Conservation (phyloP, 2,329 filamentous ascomycete genomes). For the Samsoniella hepiali region DNA sequence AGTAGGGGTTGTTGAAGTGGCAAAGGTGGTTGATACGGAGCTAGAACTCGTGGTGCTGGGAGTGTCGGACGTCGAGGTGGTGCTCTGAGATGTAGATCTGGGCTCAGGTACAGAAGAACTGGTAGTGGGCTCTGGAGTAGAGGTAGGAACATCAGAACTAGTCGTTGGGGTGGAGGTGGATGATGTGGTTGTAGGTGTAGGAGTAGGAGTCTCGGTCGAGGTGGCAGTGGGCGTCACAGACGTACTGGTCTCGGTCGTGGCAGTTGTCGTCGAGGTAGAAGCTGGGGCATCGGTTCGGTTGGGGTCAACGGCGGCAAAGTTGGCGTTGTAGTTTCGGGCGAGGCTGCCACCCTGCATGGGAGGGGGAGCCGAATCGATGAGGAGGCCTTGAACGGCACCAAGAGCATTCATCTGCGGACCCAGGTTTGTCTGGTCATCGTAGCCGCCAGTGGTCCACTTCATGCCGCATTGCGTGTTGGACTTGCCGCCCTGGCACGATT, state of each 20-base stretch:
- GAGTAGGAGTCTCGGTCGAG: conserved; percentile 2
- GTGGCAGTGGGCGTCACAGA: conserved; percentile 5
- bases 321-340: conserved; percentile 38
- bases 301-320: conserved; percentile 24
- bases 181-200: conserved; percentile 7
- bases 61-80: background rate
- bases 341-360: conserved; percentile 50
- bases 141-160: background rate
- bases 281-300: conserved; percentile 16
- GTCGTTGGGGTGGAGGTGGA: conserved; percentile 5
- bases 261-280: background rate
- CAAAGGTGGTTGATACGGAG: conserved; percentile 10
- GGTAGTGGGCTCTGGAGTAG: conserved; percentile 6
- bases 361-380: conserved; percentile 41
- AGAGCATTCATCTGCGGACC: conserved; percentile 65
- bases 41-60: background rate
- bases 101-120: background rate
- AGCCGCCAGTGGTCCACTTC: conserved; percentile 58
- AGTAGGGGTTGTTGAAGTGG: background rate
- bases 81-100: background rate
- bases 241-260: conserved; percentile 12
- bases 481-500: conserved; percentile 54
- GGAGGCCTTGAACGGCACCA: conserved; percentile 59
- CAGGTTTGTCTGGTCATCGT: conserved; percentile 53
- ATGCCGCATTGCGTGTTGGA: conserved; percentile 55